Conservation (phyloP, 352 stramenopile genomes). For the Pythium coloratum region DNA sequence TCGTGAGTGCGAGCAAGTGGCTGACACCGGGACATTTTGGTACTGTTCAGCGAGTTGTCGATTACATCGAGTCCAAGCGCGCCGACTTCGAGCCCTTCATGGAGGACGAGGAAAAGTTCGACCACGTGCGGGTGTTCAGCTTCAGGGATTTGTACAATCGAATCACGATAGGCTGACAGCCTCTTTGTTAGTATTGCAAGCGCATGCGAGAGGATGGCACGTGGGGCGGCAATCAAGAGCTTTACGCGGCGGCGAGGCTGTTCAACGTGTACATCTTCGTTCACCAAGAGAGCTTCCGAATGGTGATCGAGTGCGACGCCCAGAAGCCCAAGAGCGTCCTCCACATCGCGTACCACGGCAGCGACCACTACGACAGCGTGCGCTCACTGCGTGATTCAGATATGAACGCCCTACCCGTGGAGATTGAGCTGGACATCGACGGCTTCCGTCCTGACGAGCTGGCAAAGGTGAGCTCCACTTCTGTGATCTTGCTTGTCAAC, state of each 20-base stretch:
- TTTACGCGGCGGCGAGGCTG: conserved; percentile 67
- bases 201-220: conserved; percentile 78
- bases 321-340: conserved; percentile 48
- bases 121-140: conserved; percentile 45
- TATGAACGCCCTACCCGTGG: conserved; percentile 35
- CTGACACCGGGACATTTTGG: background rate
- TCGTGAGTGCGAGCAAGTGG: background rate
- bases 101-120: conserved; percentile 87
- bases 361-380: conserved; percentile 86
- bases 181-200: conserved; percentile 56
- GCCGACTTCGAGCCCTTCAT: conserved; percentile 86
- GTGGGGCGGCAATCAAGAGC: conserved; percentile 83
- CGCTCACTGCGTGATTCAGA: conserved; percentile 45
- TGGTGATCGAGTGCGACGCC: conserved; percentile 75
- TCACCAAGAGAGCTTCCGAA: conserved; percentile 62
- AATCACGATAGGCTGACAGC: background rate
- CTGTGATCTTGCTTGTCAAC: background rate
- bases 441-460: conserved; percentile 60
- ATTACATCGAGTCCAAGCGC: conserved; percentile 71
- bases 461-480: conserved; percentile 38
- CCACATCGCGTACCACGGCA: conserved; percentile 69
- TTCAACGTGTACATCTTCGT: conserved; percentile 81
- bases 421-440: conserved; percentile 60
- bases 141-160: background rate
- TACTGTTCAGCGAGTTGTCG: conserved; percentile 53